Conservation (phyloP, 768 basidiomycete genomes). For the Cytidiella melzeri region DNA sequence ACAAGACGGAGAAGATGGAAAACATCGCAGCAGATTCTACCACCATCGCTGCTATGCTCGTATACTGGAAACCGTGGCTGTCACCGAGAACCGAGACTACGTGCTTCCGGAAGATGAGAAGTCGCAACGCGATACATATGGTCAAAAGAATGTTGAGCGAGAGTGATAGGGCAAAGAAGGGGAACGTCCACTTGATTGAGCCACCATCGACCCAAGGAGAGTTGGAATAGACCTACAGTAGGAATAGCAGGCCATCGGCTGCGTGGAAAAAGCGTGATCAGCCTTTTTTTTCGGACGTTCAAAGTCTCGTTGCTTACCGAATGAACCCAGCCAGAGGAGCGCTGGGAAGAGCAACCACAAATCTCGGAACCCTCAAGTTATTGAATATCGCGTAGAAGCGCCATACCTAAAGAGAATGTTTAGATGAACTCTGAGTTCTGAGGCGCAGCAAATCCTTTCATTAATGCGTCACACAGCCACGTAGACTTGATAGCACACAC, state of each 20-base stretch:
- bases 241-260: constrained; percentile 3
- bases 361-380: too few relatives aligned
- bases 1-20: constrained; percentile 19
- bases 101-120: constrained; percentile 17
- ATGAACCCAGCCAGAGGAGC: too few relatives aligned
- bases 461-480: constrained; percentile 36
- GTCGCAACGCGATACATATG: constrained; percentile 17
- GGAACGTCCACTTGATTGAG: constrained; percentile 4
- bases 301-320: too few relatives aligned
- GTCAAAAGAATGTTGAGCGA: constrained; percentile 23
- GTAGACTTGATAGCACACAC: constrained; percentile 38
- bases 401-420: too few relatives aligned
- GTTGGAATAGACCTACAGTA: background rate
- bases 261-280: background rate
- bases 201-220: background rate
- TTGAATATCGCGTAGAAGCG: too few relatives aligned
- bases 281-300: background rate
- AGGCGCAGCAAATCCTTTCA: constrained; percentile 24
- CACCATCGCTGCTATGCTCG: constrained; percentile 19
- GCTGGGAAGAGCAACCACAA: too few relatives aligned
- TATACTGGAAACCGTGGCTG: constrained; percentile 17
- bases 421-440: too few relatives aligned
- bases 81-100: constrained; percentile 8
- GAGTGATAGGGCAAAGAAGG: constrained; percentile 16
- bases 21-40: constrained; percentile 25